Evolutionary conservation across 179 eudicot genomes (phyloP).

Genomic region (Camellia oleifera): DNA sequence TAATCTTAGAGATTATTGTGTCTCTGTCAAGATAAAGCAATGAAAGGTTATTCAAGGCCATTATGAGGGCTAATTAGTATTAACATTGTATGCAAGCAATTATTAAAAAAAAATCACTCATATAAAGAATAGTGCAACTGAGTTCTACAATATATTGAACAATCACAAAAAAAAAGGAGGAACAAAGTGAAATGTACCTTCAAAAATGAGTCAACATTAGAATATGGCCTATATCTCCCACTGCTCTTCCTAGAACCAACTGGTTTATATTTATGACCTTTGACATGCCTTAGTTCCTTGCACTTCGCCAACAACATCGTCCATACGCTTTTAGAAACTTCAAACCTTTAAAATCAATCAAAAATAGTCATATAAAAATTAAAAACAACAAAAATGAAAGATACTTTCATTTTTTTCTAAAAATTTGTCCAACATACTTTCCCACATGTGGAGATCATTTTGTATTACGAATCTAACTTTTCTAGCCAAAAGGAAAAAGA

Average conservation of each 20-base stretch:
- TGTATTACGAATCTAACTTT: too few species aligned
- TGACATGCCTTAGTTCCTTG: slow-evolving; percentile 43
- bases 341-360: slow-evolving; percentile 39
- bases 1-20: background rate
- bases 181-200: slow-evolving; percentile 35
- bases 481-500: too few species aligned
- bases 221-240: slow-evolving; percentile 67
- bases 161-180: background rate
- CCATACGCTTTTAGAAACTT: slow-evolving; percentile 60
- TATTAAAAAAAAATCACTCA: background rate
- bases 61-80: background rate
- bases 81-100: background rate
- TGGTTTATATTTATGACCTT: slow-evolving; percentile 39
- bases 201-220: slow-evolving; percentile 66
- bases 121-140: background rate
- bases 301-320: slow-evolving; percentile 43
- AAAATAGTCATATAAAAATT: background rate
- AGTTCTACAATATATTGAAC: background rate
- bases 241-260: slow-evolving; percentile 54
- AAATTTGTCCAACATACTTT: too few species aligned
- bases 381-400: background rate
- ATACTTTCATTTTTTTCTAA: background rate
- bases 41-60: background rate
- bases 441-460: too few species aligned
- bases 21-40: background rate